Percentiles rank a stretch among this genome's conserved stretches.
Evolutionary conservation across 352 stramenopile species (phyloP).

Genomic region (Pythium chondricola): DNA sequence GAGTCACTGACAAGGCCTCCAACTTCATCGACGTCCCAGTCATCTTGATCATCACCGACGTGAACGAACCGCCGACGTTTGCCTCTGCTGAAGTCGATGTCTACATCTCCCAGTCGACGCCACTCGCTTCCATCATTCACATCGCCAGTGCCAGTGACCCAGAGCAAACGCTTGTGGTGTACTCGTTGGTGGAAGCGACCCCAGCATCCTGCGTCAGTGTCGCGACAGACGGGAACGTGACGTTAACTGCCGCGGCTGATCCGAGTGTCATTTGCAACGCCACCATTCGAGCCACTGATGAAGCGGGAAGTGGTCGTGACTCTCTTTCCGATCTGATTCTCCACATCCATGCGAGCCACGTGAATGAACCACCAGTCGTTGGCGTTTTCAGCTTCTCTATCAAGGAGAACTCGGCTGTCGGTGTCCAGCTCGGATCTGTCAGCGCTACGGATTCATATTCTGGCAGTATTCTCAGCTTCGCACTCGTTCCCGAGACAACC

Average conservation of each 20-base stretch:
- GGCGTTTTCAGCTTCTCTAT: conserved; percentile 7
- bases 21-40: conserved; percentile 15
- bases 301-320: neutral
- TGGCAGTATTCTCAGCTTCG: conserved; percentile 38
- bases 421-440: conserved; percentile 28
- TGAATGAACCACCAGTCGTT: conserved; percentile 16
- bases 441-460: conserved; percentile 25
- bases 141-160: conserved; percentile 5
- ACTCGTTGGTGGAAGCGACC: neutral
- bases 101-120: conserved; percentile 5
- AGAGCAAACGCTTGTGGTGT: conserved; percentile 5
- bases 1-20: conserved; percentile 7
- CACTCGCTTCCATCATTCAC: neutral
- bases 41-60: conserved; percentile 18
- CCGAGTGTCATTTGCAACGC: conserved; percentile 6
- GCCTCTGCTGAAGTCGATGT: conserved; percentile 2
- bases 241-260: neutral
- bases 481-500: conserved; percentile 21
- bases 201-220: neutral
- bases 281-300: conserved; percentile 14
- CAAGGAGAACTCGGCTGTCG: conserved; percentile 13
- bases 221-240: neutral
- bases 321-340: conserved; percentile 8
- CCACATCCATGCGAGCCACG: conserved; percentile 7
- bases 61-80: conserved; percentile 33